A percentile compares a stretch with the other conserved stretches of the same genome.
phyloP scores from a whole-genome alignment of 78 protist species.

The Dictyostelium discoideum region DNA sequence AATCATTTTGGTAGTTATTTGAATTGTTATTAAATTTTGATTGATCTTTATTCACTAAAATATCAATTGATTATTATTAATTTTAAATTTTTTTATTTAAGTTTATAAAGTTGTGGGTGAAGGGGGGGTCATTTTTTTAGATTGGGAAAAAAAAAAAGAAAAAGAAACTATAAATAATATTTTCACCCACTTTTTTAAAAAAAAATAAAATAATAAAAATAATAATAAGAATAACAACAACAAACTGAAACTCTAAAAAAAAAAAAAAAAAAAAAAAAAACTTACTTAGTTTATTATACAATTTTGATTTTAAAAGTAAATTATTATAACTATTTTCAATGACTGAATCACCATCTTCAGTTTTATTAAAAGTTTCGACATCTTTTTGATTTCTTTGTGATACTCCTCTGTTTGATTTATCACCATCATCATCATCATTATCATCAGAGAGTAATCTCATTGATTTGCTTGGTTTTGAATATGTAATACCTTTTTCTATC shows the following conservation, averaged over 20 bases:
- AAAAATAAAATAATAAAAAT: too few species aligned
- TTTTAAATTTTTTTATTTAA: too few species aligned
- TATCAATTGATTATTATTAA: too few species aligned
- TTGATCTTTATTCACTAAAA: not conserved
- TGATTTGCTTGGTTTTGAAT: not conserved
- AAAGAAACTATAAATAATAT: too few species aligned
- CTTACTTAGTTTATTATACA: conserved; percentile 38
- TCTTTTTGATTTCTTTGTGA: conserved; percentile 54
- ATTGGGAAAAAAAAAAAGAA: too few species aligned
- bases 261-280: not conserved
- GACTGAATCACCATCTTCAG: not conserved
- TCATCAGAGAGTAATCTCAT: not conserved
- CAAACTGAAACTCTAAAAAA: not conserved
- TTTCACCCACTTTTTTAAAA: too few species aligned
- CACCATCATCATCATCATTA: not conserved
- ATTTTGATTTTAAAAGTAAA: conserved; percentile 32
- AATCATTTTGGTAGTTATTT: not conserved
- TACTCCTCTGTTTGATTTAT: conserved; percentile 8
- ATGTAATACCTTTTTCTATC: not conserved
- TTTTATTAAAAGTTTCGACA: not conserved
- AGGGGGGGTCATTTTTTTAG: not conserved
- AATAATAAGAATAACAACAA: not conserved
- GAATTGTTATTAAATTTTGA: not conserved
- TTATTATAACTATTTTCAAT: conserved; percentile 18
- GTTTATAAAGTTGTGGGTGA: not conserved